Evolutionary conservation across 78 protist species (phyloP).

Genomic region (slime mould (Dictyostelium discoideum)): DNA sequence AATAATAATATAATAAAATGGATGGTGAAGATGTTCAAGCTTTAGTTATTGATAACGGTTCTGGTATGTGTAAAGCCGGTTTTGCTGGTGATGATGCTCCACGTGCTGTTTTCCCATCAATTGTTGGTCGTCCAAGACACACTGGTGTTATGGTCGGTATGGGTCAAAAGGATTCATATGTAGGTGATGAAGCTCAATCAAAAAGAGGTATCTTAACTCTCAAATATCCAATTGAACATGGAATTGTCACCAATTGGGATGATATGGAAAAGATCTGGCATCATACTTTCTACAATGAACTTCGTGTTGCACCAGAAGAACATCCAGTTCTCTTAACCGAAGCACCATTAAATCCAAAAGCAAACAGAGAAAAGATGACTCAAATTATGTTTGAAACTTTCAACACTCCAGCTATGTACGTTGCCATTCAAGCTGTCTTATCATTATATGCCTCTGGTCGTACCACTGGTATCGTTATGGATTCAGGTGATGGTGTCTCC

Average conservation of each 20-base stretch:
- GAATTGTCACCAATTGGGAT: conserved; percentile 50
- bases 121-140: conserved; percentile 94
- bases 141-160: conserved; percentile 89
- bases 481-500: conserved; percentile 92
- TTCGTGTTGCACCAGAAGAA: conserved; percentile 63
- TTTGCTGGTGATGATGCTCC: conserved; percentile 95
- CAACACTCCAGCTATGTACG: conserved; percentile 83
- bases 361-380: conserved; percentile 92
- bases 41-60: conserved; percentile 92
- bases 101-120: conserved; percentile 91
- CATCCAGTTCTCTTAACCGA: conserved; percentile 95
- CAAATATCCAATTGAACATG: conserved; percentile 78
- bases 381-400: conserved; percentile 90
- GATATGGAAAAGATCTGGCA: conserved; percentile 51
- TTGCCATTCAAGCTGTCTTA: conserved; percentile 80
- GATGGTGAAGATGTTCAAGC: conserved; percentile 5
- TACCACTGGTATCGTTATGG: conserved; percentile 90
- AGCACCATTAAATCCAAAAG: conserved; percentile 87
- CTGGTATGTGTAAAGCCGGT: conserved; percentile 38
- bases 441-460: conserved; percentile 93
- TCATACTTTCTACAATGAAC: conserved; percentile 51
- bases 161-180: conserved; percentile 85
- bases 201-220: conserved; percentile 86
- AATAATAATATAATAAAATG: background rate
- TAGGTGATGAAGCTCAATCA: conserved; percentile 86